Evolutionary conservation across 2,329 filamentous ascomycete species (phyloP).

Genomic region (Xylaria sp.): DNA sequence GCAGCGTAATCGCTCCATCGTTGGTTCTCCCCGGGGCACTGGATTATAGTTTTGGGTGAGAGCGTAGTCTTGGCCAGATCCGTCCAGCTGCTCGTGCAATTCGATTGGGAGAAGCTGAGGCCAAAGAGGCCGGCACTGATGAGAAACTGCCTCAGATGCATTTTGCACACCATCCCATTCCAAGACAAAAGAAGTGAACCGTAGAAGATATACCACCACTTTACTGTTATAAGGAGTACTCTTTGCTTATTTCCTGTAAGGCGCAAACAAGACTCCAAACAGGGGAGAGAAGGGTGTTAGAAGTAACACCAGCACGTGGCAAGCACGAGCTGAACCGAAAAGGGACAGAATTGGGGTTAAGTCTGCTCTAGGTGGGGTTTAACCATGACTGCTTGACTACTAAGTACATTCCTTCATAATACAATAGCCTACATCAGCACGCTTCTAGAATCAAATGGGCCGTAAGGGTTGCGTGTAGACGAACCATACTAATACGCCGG

Average conservation of each 20-base stretch:
- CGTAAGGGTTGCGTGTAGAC: constrained; percentile 1
- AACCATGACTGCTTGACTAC: background rate
- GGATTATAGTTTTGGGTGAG: constrained; percentile 31
- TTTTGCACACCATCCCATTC: constrained; percentile 11
- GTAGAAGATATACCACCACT: background rate
- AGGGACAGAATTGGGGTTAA: background rate
- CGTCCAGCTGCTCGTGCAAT: constrained; percentile 1
- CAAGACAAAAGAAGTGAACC: constrained; percentile 1
- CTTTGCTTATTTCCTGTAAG: background rate
- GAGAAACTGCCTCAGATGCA: constrained; percentile 18
- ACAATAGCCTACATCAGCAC: background rate
- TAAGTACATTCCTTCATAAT: background rate
- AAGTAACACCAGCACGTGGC: constrained; percentile 24
- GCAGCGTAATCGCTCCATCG: constrained; percentile 40
- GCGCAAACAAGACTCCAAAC: constrained; percentile 14
- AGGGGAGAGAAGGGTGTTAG: background rate
- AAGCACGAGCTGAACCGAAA: constrained; percentile 22
- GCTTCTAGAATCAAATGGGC: background rate
- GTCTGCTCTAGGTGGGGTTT: background rate
- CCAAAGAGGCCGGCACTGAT: constrained; percentile 25
- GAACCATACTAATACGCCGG: background rate
- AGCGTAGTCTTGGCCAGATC: background rate
- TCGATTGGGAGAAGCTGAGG: constrained; percentile 20
- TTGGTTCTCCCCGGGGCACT: constrained; percentile 27
- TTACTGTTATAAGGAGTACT: constrained; percentile 6